These are phyloP conservation scores for Microthyrium microscopicum DNA, from an alignment of 2,329 filamentous ascomycete genomes.

Conservation along the genomic window DNA sequence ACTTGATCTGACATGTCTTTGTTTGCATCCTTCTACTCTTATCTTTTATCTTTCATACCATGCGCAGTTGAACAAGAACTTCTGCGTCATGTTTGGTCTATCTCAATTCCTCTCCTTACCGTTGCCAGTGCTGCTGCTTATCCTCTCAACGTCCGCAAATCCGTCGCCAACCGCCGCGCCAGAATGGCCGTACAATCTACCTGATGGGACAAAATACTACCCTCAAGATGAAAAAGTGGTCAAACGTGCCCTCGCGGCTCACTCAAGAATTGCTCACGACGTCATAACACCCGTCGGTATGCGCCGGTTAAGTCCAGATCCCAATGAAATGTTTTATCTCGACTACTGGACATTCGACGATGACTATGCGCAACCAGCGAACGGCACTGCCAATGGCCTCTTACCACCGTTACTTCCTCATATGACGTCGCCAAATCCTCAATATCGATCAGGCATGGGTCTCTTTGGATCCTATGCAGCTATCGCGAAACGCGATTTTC, in stretches of 20 bases:
- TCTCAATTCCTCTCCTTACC: constrained; percentile 6
- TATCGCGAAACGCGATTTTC: constrained; percentile 39
- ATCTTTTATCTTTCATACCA: no score
- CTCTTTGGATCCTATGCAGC: no score
- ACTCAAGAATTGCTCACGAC: constrained; percentile 19
- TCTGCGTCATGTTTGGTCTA: neutral
- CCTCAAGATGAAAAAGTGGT: constrained; percentile 28
- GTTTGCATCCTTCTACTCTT: no score
- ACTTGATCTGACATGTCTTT: no score
- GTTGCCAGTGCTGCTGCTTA: constrained; percentile 5
- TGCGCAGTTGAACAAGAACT: no score
- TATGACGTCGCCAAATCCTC: no score
- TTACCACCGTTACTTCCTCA: constrained; percentile 9
- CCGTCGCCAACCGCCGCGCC: constrained; percentile 13
- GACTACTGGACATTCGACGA: constrained; percentile 41
- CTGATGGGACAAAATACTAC: constrained; percentile 28
- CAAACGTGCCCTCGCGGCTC: constrained; percentile 24
- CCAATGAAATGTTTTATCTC: constrained; percentile 56
- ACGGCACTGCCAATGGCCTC: neutral
- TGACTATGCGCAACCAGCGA: constrained; percentile 24
- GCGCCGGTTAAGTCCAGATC: constrained; percentile 54
- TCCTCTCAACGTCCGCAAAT: constrained; percentile 3
- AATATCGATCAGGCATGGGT: no score
- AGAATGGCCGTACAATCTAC: constrained; percentile 30
- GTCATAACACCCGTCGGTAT: constrained; percentile 46